Evolutionary conservation across 179 eudicot genomes (phyloP).

Genomic region (Drosera spatulata): DNA sequence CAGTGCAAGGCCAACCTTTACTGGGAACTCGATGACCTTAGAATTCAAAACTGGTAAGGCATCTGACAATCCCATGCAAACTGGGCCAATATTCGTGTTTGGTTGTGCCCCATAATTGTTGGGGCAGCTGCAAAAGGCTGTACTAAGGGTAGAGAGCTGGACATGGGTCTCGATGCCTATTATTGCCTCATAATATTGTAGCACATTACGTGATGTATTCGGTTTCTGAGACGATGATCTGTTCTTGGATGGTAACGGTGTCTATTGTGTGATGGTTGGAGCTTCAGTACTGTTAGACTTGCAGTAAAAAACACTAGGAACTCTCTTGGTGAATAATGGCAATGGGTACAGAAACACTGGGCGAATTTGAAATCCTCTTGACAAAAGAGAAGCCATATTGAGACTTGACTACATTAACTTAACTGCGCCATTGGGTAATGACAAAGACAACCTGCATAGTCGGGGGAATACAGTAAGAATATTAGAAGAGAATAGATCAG

Average conservation of each 20-base stretch:
- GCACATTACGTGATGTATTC: constrained; percentile 26
- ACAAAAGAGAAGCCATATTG: constrained; percentile 56
- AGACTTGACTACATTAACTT: constrained; percentile 15
- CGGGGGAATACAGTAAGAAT: too few relatives aligned
- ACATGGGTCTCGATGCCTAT: constrained; percentile 96
- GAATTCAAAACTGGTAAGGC: constrained; percentile 91
- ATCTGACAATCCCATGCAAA: constrained; percentile 95
- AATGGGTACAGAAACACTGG: constrained; percentile 43
- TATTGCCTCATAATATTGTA: constrained; percentile 59
- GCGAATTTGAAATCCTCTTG: constrained; percentile 54
- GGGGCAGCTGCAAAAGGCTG: constrained; percentile 89
- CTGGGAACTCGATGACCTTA: constrained; percentile 70
- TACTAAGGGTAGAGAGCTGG: constrained; percentile 65
- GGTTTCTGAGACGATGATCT: constrained; percentile 27
- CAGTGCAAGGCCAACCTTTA: constrained; percentile 84
- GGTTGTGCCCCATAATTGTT: constrained; percentile 77
- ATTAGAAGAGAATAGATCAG: too few relatives aligned
- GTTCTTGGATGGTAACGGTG: constrained; percentile 23
- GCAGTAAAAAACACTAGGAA: constrained; percentile 24
- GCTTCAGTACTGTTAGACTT: constrained; percentile 32
- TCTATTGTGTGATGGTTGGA: constrained; percentile 38
- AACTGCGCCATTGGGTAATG: constrained; percentile 15
- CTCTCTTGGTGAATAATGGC: constrained; percentile 27
- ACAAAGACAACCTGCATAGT: too few relatives aligned
- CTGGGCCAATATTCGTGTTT: constrained; percentile 69